These are phyloP conservation scores for Acacia acuminata DNA, from an alignment of 306 rosid species.

Conservation along the genomic window DNA sequence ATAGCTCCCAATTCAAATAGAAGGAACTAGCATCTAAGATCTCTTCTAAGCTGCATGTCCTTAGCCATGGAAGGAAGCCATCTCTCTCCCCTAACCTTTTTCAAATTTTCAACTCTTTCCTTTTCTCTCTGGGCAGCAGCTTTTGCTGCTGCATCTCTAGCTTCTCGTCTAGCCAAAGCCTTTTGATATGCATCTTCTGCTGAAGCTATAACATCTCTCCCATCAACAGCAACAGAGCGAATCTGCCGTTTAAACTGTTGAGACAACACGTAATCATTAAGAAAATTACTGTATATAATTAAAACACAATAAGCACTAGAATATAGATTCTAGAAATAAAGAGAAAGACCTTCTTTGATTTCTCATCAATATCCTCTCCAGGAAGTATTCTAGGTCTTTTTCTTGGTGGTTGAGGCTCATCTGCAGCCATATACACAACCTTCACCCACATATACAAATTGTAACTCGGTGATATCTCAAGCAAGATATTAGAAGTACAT, in stretches of 20 bases:
- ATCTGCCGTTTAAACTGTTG: conserved; percentile 63
- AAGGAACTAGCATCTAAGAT: conserved; percentile 24
- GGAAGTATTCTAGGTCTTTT: conserved; percentile 81
- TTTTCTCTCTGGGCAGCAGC: conserved; percentile 74
- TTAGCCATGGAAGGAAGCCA: conserved; percentile 88
- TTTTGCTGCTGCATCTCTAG: conserved; percentile 68
- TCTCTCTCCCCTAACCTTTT: conserved; percentile 85
- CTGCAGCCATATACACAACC: conserved; percentile 49
- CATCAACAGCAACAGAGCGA: conserved; percentile 61
- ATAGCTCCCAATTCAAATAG: not conserved
- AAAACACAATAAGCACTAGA: conserved; percentile 11
- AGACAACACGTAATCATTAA: conserved; percentile 23
- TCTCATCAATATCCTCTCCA: conserved; percentile 72
- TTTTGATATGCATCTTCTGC: conserved; percentile 57
- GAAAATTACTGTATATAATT: not conserved
- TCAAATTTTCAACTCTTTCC: conserved; percentile 74
- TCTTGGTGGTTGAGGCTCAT: conserved; percentile 57
- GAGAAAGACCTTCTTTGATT: conserved; percentile 79
- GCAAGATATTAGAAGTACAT: conserved; percentile 22
- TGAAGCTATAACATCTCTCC: conserved; percentile 56
- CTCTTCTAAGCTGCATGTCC: conserved; percentile 42
- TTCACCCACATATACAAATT: conserved; percentile 26
- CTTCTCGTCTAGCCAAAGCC: conserved; percentile 65
- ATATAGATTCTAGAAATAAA: not conserved
- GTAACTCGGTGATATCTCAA: conserved; percentile 17